Evolutionary conservation across 768 basidiomycete genomes (phyloP).

Genomic region (Dictyophora rubrovolvata): DNA sequence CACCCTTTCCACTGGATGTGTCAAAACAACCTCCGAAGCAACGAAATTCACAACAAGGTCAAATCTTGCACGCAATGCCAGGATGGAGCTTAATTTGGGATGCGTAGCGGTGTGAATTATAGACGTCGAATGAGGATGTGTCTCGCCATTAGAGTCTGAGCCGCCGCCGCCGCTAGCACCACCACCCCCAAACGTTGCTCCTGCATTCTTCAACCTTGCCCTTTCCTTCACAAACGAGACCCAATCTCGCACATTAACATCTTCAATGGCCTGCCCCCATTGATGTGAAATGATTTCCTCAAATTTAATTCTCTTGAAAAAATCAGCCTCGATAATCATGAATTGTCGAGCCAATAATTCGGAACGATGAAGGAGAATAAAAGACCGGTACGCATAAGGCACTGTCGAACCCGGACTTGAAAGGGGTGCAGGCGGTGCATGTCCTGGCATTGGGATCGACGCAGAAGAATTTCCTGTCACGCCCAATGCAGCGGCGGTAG

Average conservation of each 20-base stretch:
- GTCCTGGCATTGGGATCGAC: background rate
- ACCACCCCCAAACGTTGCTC: background rate
- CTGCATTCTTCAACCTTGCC: conserved; percentile 42
- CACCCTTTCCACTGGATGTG: conserved; percentile 54
- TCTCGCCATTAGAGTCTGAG: conserved; percentile 28
- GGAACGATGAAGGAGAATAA: conserved; percentile 54
- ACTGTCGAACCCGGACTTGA: background rate
- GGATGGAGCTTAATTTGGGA: conserved; percentile 61
- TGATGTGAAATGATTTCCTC: conserved; percentile 72
- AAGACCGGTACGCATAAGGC: conserved; percentile 54
- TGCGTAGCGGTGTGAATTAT: conserved; percentile 22
- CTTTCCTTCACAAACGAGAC: conserved; percentile 68
- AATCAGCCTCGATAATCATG: conserved; percentile 78
- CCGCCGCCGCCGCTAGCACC: conserved; percentile 5
- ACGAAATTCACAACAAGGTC: conserved; percentile 78
- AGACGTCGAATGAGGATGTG: too few relatives aligned
- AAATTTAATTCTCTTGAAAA: conserved; percentile 77
- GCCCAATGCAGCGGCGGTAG: conserved; percentile 15
- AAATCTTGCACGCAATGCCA: conserved; percentile 70
- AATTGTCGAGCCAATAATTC: conserved; percentile 66
- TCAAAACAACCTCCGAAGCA: conserved; percentile 69
- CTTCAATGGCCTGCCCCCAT: conserved; percentile 50
- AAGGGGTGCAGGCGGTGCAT: background rate
- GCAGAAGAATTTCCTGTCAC: background rate
- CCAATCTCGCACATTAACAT: conserved; percentile 75